Evolutionary conservation across 1,284 basidiomycete genomes (phyloP), one percentile per base, ranked within the genome.

Genomic region (Leccinum angustisporum): DNA sequence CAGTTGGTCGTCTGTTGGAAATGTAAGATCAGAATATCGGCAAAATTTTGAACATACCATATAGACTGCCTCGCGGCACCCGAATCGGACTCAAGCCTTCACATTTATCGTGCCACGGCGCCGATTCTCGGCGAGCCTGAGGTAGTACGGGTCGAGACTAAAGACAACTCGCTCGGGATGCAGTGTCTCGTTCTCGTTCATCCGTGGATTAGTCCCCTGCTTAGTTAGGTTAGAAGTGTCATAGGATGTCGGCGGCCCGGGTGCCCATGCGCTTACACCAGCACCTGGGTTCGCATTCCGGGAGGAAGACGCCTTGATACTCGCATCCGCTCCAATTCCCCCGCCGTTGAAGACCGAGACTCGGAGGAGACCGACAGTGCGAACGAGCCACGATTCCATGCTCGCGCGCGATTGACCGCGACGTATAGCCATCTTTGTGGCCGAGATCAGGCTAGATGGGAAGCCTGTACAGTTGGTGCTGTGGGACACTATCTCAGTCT

Each of bases 1-100:
- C 72, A 99, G 85, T 97, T 97, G 98, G 75, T 98, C 97, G 77
- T 99, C 91, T 89, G 62, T 43, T 57, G 55, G 13, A 55, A 18
- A 52, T 52, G 43, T 66, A 14, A 70, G 63, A 57, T 57, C 8
- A 38, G 1, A 27, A 30, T 59, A 14, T 27, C 48, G 11, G 27
- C 13, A 34, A 13, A 10, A 34, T 21, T 33, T 54, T 2, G 5
- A 27, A 70, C 79, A 63, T 65, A 87, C 88, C 95, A 76, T 99
- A 99, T 64, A 99, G 84, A 81, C 93, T 97, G 85, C 25, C 25
- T 27, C 25, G 25, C 25, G 25, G 25, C 25, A 25, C 25, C 25
- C 25, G 25, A 25, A 25, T 25, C 25, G 25, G 25, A 25, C 25
- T 25, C 25, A 25, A 25, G 25, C 25, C 25, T 25, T 25, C 25